phyloP scores from a whole-genome alignment of 257 asterid species.

The Solanum rostratum region DNA sequence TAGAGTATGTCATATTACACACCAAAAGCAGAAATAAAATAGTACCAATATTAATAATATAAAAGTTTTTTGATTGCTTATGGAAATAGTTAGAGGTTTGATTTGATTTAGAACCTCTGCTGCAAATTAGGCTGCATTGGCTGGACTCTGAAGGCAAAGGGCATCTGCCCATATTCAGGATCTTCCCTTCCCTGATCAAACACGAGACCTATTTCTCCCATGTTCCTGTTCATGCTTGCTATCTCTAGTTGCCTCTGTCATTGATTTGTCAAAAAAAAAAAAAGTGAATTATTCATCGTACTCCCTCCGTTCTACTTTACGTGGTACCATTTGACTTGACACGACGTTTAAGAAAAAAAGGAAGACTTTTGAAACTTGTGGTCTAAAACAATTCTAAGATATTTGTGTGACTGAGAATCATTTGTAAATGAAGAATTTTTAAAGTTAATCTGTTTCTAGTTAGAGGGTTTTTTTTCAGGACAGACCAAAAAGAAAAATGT shows the following conservation, averaged over 20 bases:
- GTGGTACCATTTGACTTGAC: too few relatives aligned
- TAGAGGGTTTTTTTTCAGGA: too few relatives aligned
- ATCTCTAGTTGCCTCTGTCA: conserved; percentile 52
- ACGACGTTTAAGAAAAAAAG: too few relatives aligned
- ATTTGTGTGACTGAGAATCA: too few relatives aligned
- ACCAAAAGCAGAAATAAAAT: not conserved
- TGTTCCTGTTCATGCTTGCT: conserved; percentile 44
- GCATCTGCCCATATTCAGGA: conserved; percentile 43
- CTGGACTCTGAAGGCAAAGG: conserved; percentile 58
- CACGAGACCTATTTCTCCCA: conserved; percentile 39
- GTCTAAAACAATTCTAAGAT: too few relatives aligned
- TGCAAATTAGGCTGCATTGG: conserved; percentile 79
- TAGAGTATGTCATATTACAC: not conserved
- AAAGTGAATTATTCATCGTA: not conserved
- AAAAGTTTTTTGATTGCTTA: not conserved
- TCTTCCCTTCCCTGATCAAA: conserved; percentile 25
- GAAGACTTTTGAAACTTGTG: too few relatives aligned
- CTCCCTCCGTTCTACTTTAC: too few relatives aligned
- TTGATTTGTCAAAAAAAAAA: not conserved
- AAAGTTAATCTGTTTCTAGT: too few relatives aligned
- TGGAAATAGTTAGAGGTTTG: not conserved
- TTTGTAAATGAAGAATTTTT: too few relatives aligned
- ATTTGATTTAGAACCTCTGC: conserved; percentile 9
- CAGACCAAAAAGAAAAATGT: too few relatives aligned
- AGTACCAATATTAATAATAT: not conserved